Base-by-base conservation (phyloP, 83 land plant genomes). In the Picea abies region DNA sequence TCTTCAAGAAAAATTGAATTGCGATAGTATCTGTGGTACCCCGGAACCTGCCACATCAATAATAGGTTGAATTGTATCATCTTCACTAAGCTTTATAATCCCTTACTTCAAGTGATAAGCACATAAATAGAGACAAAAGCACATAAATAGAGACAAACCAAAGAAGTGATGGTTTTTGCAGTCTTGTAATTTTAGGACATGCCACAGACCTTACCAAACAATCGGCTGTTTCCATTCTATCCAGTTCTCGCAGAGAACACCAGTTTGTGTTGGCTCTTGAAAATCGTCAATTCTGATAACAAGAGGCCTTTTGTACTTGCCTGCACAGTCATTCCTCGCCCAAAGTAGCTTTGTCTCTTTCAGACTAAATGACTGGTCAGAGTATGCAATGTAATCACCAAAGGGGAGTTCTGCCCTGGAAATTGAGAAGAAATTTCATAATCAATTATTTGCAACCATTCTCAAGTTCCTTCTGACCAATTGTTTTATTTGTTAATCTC, bases 181-280 rank as follows among this genome's bases (percentile, higher is more conserved):
- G 26, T 12, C 77, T 29, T 29, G 29, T 29, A 29, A 29, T 29
- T 96, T 89, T 47, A 29, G 29, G 47, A 67, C 82, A 67, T 15
- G 35, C 26, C 35, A 63, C 71, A 29, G 66, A 32, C 35, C 84
- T 89, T 89, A 94, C 97, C 99, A 96, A 60, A 96, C 89, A 39
- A 96, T 91, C n/a, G 99, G 93, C 39, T 96, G 87, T 62, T 86
- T 63, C 94, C 94, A 95, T 37, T 79, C 29, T 44, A 76, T 93
- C 99, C 99, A 96, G 70, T 96, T 89, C 60, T 93, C 92, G 80
- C 99, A 96, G 56, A 96, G 89, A 70, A 89, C 92, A 83, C 87
- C 88, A 58, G 95, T 90, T 56, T 85, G 69, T 32, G 88, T 20
- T 60, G 97, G 93, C 73, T 87, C 84, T 82, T 89, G 89, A 76